phyloP scores from a whole-genome alignment of 208 protist genomes.

The Leishmania braziliensis region DNA sequence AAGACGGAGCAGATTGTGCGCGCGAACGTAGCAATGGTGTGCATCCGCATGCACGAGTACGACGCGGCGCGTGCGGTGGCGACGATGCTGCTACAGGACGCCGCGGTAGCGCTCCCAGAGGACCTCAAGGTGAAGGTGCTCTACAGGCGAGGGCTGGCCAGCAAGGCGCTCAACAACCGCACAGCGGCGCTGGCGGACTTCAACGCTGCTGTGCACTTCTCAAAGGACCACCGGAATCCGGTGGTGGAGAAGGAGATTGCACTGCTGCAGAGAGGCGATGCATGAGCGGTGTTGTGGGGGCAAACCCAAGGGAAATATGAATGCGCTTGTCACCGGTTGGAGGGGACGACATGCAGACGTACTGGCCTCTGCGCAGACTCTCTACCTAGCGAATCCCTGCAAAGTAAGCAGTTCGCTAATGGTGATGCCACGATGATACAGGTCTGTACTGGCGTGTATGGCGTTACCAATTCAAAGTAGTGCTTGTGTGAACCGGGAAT shows the following conservation, averaged over 20 bases:
- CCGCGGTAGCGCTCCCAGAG: conserved; percentile 24
- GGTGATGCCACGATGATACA: neutral
- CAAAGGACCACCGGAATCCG: conserved; percentile 48
- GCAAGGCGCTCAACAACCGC: conserved; percentile 54
- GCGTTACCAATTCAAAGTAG: neutral
- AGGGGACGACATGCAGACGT: neutral
- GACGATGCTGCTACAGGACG: conserved; percentile 78
- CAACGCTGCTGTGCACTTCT: conserved; percentile 63
- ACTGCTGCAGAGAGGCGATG: conserved; percentile 23
- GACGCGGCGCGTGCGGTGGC: conserved; percentile 70
- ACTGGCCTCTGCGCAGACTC: neutral
- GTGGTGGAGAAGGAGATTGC: conserved; percentile 55
- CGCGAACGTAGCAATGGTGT: conserved; percentile 72
- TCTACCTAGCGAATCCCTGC: neutral
- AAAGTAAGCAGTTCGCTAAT: neutral
- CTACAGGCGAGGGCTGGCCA: conserved; percentile 73
- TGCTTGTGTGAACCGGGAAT: neutral
- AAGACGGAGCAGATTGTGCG: conserved; percentile 58
- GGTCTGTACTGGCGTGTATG: neutral
- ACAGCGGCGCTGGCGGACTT: conserved; percentile 76
- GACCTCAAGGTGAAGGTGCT: conserved; percentile 83
- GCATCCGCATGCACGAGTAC: conserved; percentile 68
- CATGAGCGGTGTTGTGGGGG: neutral
- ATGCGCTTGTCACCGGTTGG: neutral
- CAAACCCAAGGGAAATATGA: neutral